Evolutionary conservation across 148 eudicot genomes (phyloP).

Genomic region (Chenopodium album): DNA sequence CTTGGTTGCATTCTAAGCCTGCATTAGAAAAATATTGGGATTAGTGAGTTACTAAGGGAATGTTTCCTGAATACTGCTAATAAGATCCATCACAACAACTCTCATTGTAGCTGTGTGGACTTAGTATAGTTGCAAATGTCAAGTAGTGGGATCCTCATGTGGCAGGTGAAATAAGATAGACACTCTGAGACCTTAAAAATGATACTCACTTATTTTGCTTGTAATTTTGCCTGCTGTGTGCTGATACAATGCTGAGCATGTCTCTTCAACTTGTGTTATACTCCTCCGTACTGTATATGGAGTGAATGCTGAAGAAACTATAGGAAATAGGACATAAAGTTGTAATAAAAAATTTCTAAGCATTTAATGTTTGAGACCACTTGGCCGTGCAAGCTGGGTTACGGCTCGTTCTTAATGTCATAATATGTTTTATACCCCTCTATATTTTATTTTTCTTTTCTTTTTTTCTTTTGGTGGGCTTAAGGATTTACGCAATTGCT

Average conservation of each 20-base stretch:
- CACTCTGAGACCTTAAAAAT: background rate
- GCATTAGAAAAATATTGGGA: background rate
- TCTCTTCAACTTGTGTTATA: background rate
- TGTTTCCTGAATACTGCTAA: background rate
- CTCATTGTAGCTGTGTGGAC: background rate
- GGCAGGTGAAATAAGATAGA: background rate
- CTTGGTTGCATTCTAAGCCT: background rate
- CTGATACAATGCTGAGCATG: background rate
- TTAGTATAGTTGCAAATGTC: background rate
- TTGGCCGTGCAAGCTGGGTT: background rate
- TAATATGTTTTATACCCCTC: no score
- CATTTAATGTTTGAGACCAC: background rate
- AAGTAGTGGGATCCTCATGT: background rate
- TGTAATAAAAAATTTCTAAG: background rate
- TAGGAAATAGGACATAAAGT: background rate
- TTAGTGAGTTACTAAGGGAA: background rate
- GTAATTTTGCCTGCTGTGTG: background rate
- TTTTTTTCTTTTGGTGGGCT: background rate
- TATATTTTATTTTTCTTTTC: background rate
- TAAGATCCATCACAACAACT: background rate
- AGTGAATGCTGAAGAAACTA: background rate
- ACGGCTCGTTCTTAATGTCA: background rate
- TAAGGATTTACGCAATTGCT: background rate
- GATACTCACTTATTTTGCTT: background rate
- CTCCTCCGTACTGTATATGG: no score